These are phyloP conservation scores for Xylariaceae sp. DNA, from an alignment of 2,329 filamentous ascomycete genomes.

Conservation along the genomic window DNA sequence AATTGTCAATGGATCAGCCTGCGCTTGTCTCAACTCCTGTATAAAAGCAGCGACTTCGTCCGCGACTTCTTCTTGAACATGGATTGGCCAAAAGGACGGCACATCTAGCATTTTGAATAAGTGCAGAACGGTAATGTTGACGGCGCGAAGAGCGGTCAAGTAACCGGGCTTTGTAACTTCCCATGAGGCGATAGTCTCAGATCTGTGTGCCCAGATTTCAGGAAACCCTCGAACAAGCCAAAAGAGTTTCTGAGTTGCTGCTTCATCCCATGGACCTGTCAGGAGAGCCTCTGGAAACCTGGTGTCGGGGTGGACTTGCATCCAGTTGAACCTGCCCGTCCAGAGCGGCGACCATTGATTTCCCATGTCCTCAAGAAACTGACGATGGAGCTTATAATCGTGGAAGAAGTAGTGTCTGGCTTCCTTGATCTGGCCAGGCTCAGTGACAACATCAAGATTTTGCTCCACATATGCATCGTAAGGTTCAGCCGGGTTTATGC, in stretches of 20 bases:
- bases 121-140: conserved; percentile 16
- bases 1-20: neutral
- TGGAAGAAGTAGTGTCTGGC: conserved; percentile 20
- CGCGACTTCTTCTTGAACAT: conserved; percentile 7
- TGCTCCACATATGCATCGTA: neutral
- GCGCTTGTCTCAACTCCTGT: neutral
- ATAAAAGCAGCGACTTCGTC: neutral
- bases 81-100: conserved; percentile 16
- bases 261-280: conserved; percentile 40
- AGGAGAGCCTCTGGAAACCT: conserved; percentile 40
- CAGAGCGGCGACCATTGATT: neutral
- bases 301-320: conserved; percentile 37
- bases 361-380: neutral
- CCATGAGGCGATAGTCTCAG: conserved; percentile 29
- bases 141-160: conserved; percentile 29
- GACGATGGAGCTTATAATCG: conserved; percentile 16
- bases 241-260: conserved; percentile 39
- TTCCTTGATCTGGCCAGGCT: conserved; percentile 6
- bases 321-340: conserved; percentile 8
- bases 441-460: conserved; percentile 7
- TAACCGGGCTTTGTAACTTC: conserved; percentile 38
- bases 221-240: conserved; percentile 43
- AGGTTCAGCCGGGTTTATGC: no score
- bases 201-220: neutral
- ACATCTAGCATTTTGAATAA: conserved; percentile 15